Evolutionary conservation across 257 asterid genomes (phyloP), one percentile per base, ranked within the genome.

Genomic region (Nicotiana otophora): DNA sequence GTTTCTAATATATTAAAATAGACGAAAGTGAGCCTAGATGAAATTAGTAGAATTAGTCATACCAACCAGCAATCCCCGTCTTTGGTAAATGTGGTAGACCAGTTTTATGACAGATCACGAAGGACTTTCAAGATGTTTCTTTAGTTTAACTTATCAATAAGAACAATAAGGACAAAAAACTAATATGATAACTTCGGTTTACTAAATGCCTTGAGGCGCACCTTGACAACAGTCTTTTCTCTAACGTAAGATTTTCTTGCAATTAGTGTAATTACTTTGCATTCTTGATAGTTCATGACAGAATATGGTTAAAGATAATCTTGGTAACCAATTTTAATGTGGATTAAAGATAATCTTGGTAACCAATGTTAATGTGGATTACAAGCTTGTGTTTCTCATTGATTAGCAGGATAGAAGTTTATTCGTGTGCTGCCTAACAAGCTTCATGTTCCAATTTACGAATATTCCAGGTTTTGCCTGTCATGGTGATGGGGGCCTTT

Each of bases 401-500:
- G 61, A 48, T 48, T 11, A 74, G 23, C 26, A 12, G 61, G 26
- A 74, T 74, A 23, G 8, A 74, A 26, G 39, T 48, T 74, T 23
- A 74, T 74, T 48, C 7, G 15, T 48, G 12, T 72, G 16, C 26
- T 74, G 15, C 42, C 51, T 74, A 6, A 74, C 79, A 74, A 74
- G 61, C 8, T 74, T 48, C 23, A 48, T 69, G 57, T 74, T 48
- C 61, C 62, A 74, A 34, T 48, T 72, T 48, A 48, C 14, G 8
- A 83, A 78, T 14, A 61, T 75, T 53, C 58, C 89, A 95, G 99
- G 99, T 95, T 83, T 86, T 95, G 78, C 99, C 99, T 0, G 99
- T 95, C 86, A 95, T 95, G 99, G 63, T 95, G 67, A 95, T 95
- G 99, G 99, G 98, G 60, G 96, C 98, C n/a, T 95, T 95, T 20